Evolutionary conservation across 2,329 filamentous ascomycete genomes (phyloP).

Genomic region (Trichoderma aggressivum): DNA sequence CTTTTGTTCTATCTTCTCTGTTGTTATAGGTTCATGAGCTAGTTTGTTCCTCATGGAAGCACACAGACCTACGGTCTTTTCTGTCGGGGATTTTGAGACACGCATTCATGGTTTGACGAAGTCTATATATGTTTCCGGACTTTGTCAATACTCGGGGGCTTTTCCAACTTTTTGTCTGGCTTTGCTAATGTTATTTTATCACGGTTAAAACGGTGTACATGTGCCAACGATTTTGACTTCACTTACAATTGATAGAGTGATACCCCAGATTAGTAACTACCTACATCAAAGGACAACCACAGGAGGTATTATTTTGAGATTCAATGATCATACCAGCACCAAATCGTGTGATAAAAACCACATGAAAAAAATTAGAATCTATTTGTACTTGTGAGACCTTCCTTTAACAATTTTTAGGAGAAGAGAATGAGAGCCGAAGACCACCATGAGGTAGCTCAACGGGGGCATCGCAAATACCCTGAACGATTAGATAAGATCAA

Average conservation of each 20-base stretch:
- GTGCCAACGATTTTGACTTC: not conserved
- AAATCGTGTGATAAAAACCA: not conserved
- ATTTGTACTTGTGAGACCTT: no score
- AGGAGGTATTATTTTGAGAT: not conserved
- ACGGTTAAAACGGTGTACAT: not conserved
- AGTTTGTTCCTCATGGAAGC: not conserved
- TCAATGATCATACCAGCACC: not conserved
- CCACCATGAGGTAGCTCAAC: not conserved
- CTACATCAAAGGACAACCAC: not conserved
- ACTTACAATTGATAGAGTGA: not conserved
- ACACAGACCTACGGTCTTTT: not conserved
- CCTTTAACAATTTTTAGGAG: not conserved
- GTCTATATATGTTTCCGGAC: not conserved
- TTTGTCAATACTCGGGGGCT: not conserved
- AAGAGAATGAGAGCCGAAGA: not conserved
- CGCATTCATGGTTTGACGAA: not conserved
- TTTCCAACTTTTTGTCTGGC: not conserved
- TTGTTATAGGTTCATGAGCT: not conserved
- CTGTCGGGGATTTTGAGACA: not conserved
- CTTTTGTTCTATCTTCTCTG: not conserved
- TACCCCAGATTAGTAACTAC: not conserved
- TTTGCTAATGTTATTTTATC: not conserved
- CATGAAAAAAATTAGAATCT: not conserved
- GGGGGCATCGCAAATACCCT: constrained; percentile 10
- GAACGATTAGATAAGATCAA: constrained; percentile 4